These are phyloP conservation scores for Teunomyces barrocoloradensis DNA, from an alignment of 805 yeast species.

Conservation along the genomic window DNA sequence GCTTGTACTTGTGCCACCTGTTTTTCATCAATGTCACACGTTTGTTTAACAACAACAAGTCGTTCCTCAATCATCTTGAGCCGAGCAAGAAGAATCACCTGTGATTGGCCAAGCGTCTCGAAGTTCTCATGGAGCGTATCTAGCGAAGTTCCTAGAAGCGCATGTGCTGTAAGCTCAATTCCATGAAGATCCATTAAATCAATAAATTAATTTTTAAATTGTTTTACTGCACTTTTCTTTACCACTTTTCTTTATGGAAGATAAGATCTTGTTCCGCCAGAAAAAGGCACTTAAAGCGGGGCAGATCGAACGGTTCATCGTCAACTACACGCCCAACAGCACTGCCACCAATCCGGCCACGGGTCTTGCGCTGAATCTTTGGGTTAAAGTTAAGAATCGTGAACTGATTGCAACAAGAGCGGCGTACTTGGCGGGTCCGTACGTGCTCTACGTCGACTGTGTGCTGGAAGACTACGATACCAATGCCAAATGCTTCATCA, in stretches of 20 bases:
- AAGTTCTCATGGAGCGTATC: constrained; percentile 51
- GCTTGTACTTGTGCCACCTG: constrained; percentile 18
- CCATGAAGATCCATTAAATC: constrained; percentile 47
- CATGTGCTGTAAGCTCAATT: constrained; percentile 57
- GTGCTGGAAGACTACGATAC: constrained; percentile 63
- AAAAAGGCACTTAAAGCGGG: constrained; percentile 53
- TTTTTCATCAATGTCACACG: constrained; percentile 16
- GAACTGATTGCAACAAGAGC: constrained; percentile 77
- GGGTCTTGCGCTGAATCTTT: constrained; percentile 28
- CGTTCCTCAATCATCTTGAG: constrained; percentile 41
- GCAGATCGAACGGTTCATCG: constrained; percentile 53
- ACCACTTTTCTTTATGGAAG: constrained; percentile 1
- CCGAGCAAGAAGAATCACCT: constrained; percentile 50
- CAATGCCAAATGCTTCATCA: constrained; percentile 50
- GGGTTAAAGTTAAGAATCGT: constrained; percentile 63
- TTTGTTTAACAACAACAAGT: constrained; percentile 23
- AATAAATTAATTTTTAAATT: no score
- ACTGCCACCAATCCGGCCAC: constrained; percentile 6
- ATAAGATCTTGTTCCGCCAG: constrained; percentile 31
- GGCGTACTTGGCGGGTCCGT: constrained; percentile 88
- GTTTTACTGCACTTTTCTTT: not conserved
- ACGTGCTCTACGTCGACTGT: constrained; percentile 78
- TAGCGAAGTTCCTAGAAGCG: constrained; percentile 52
- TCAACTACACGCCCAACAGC: constrained; percentile 46
- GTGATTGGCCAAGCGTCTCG: constrained; percentile 55